A percentile compares a stretch with the other conserved stretches of the same genome.
Evolutionary conservation across 441 rosid genomes (phyloP).

Genomic region (Erodium texanum): DNA sequence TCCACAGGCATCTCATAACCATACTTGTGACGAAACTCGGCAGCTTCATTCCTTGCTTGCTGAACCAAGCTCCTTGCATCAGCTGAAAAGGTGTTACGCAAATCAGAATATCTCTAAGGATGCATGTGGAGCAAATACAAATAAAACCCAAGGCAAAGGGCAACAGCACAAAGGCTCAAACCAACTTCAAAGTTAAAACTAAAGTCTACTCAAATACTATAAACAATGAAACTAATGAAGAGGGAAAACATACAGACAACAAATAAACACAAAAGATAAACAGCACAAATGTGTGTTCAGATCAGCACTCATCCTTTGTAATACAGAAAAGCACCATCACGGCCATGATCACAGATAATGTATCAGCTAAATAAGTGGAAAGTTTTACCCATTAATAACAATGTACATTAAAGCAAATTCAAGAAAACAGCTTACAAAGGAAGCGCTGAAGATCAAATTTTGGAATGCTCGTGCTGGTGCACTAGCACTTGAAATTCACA

Average conservation of each 20-base stretch:
- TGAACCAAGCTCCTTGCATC: conserved; percentile 97
- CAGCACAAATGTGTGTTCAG: no score
- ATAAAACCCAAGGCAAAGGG: no score
- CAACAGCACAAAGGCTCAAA: no score
- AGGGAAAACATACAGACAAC: background rate
- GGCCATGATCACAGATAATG: background rate
- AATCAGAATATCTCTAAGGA: conserved; percentile 1
- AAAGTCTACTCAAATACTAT: no score
- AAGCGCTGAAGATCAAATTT: background rate
- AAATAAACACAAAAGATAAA: no score
- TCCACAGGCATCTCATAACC: conserved; percentile 63
- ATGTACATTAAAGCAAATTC: background rate
- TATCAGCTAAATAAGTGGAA: no score
- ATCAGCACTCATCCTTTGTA: background rate
- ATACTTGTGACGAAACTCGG: conserved; percentile 61
- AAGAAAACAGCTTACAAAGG: background rate
- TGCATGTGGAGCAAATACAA: background rate
- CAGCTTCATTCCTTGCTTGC: conserved; percentile 98
- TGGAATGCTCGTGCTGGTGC: no score
- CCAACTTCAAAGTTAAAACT: no score
- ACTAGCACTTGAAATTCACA: background rate
- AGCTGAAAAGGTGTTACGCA: conserved; percentile 36
- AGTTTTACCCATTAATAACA: background rate
- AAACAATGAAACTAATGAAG: background rate
- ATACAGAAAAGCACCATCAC: background rate